phyloP scores from a whole-genome alignment of 2,329 filamentous ascomycete species.

The Arthrobotrys megalospora region DNA sequence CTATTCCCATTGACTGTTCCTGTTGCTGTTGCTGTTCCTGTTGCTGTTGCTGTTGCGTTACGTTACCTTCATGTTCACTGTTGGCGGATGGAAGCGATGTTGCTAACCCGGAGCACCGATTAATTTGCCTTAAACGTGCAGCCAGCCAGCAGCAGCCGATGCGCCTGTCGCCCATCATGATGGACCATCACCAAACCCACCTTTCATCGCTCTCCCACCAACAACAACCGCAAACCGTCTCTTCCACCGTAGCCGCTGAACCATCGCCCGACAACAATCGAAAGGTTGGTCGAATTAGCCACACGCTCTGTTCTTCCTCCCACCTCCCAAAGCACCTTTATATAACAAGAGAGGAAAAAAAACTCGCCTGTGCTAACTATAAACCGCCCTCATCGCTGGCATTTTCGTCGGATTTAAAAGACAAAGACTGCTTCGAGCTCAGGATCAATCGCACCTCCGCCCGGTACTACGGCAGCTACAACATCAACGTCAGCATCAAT shows the following conservation, averaged over 20 bases:
- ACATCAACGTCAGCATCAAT: conserved; percentile 26
- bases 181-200: conserved; percentile 59
- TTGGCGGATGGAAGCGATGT: no score
- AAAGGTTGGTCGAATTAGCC: conserved; percentile 44
- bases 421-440: conserved; percentile 37
- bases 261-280: conserved; percentile 46
- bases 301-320: not conserved
- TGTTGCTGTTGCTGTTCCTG: no score
- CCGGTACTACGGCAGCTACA: conserved; percentile 4
- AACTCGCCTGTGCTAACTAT: conserved; percentile 2
- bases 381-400: not conserved
- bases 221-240: conserved; percentile 41
- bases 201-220: conserved; percentile 48
- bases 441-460: conserved; percentile 29
- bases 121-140: not conserved
- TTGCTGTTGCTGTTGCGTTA: no score
- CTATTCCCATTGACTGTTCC: no score
- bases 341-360: not conserved
- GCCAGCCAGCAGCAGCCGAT: conserved; percentile 37
- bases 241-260: conserved; percentile 31
- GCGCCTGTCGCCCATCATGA: conserved; percentile 52
- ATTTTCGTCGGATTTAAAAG: conserved; percentile 26
- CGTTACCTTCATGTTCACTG: no score
- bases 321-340: not conserved
- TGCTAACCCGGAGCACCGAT: no score